phyloP scores from a whole-genome alignment of 345 rosid genomes.

The Brassica carinata region DNA sequence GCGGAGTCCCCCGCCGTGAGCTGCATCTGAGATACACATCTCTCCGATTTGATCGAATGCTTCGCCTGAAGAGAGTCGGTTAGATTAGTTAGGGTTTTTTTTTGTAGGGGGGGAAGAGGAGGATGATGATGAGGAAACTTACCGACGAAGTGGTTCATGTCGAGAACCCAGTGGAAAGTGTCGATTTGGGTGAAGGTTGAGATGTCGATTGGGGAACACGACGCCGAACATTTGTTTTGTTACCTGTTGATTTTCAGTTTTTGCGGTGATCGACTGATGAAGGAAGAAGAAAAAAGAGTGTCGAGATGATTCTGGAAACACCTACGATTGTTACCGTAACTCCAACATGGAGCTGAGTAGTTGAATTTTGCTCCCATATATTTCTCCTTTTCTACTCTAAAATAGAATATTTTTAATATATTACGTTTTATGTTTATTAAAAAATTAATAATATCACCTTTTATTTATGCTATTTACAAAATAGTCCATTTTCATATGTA shows the following conservation, averaged over 20 bases:
- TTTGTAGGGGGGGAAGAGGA: not conserved
- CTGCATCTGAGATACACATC: conserved; percentile 44
- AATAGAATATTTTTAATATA: too few relatives aligned
- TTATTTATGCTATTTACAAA: too few relatives aligned
- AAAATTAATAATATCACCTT: too few relatives aligned
- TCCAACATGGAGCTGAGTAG: too few relatives aligned
- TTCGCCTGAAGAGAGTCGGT: not conserved
- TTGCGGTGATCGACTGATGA: not conserved
- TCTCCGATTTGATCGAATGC: too few relatives aligned
- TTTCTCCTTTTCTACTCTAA: too few relatives aligned
- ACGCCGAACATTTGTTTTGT: conserved; percentile 74
- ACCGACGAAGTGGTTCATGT: conserved; percentile 97
- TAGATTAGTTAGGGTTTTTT: not conserved
- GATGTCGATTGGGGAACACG: conserved; percentile 88
- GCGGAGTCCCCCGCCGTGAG: conserved; percentile 63
- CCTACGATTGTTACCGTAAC: too few relatives aligned
- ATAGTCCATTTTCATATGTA: too few relatives aligned
- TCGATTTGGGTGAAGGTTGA: conserved; percentile 89
- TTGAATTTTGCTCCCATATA: too few relatives aligned
- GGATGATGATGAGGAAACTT: not conserved
- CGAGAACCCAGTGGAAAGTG: conserved; percentile 92
- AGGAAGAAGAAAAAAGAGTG: not conserved
- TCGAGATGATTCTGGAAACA: conserved; percentile 25
- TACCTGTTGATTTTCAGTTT: not conserved
- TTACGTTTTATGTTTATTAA: too few relatives aligned